phyloP scores from a whole-genome alignment of 2,329 filamentous ascomycete genomes.

The Biscogniauxia sp. region DNA sequence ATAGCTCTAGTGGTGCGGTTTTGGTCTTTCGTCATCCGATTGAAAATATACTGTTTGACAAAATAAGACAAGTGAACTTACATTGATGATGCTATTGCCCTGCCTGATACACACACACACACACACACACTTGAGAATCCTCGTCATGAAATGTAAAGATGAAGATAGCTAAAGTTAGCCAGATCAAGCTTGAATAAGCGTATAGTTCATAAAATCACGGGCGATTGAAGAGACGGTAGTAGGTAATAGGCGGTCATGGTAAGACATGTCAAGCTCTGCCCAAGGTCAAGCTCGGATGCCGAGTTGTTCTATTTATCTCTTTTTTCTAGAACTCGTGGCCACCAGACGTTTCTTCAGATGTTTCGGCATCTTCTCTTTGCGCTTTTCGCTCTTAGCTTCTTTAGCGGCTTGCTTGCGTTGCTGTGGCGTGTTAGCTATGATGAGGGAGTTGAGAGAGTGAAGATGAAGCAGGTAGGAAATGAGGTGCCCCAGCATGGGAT shows the following conservation, averaged over 20 bases:
- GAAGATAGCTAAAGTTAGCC: neutral
- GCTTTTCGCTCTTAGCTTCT: conserved; percentile 90
- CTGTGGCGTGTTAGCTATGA: conserved; percentile 34
- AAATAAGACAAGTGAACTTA: conserved; percentile 1
- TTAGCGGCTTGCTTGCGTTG: conserved; percentile 86
- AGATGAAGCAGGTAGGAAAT: neutral
- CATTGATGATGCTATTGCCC: neutral
- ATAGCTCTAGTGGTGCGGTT: conserved; percentile 12
- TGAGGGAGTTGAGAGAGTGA: neutral
- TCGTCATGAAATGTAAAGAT: neutral
- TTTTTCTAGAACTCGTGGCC: conserved; percentile 57
- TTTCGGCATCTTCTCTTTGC: conserved; percentile 95
- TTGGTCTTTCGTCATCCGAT: conserved; percentile 50
- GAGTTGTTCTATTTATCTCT: conserved; percentile 46
- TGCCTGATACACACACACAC: neutral
- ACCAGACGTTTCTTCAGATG: conserved; percentile 89
- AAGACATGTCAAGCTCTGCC: neutral
- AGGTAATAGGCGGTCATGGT: too few species aligned
- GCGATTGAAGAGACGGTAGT: neutral
- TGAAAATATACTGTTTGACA: conserved; percentile 8
- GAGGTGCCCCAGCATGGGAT: neutral
- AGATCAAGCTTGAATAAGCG: neutral
- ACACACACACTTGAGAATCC: too few species aligned
- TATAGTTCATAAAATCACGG: neutral
- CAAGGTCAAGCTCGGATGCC: neutral